These are phyloP conservation scores for Parasarocladium wereldwijsianum DNA, from an alignment of 2,329 filamentous ascomycete genomes.

Conservation along the genomic window DNA sequence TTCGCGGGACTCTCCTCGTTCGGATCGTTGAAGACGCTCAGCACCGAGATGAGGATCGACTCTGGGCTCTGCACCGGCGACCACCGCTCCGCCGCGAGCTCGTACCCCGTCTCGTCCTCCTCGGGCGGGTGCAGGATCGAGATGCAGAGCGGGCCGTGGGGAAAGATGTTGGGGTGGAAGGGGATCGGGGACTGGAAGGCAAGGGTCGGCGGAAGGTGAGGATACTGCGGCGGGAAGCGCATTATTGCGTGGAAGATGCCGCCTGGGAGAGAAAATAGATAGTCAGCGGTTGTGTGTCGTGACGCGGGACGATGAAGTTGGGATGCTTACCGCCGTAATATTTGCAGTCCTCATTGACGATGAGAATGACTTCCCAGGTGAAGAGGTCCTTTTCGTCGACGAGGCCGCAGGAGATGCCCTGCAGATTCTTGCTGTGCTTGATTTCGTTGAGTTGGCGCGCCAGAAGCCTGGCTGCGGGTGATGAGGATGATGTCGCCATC, in stretches of 20 bases:
- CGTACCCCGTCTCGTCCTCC: constrained; percentile 90
- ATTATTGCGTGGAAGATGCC: constrained; percentile 84
- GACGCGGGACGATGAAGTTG: not conserved
- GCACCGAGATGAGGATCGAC: constrained; percentile 82
- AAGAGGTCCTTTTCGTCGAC: constrained; percentile 79
- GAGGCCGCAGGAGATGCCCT: constrained; percentile 85
- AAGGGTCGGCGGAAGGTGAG: constrained; percentile 75
- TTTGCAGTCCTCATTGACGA: constrained; percentile 91
- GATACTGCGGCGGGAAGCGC: constrained; percentile 73
- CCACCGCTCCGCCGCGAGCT: constrained; percentile 82
- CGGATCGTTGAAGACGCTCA: constrained; percentile 80
- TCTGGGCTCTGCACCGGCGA: constrained; percentile 88
- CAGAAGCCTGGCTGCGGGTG: constrained; percentile 58
- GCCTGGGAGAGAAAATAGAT: constrained; percentile 34
- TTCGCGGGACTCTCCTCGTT: constrained; percentile 96
- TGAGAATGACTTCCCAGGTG: constrained; percentile 98
- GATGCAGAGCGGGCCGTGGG: constrained; percentile 80
- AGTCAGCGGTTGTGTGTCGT: constrained; percentile 4
- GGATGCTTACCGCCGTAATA: constrained; percentile 66
- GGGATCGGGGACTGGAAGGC: constrained; percentile 70
- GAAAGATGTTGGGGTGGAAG: constrained; percentile 93
- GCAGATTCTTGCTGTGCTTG: constrained; percentile 79
- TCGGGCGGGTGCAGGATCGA: constrained; percentile 91
- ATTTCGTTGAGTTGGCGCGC: constrained; percentile 85
- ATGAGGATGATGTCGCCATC: constrained; percentile 24